Base-by-base conservation (phyloP, 371 early-diverging fungal genomes). In the Rhizomucor miehei region DNA sequence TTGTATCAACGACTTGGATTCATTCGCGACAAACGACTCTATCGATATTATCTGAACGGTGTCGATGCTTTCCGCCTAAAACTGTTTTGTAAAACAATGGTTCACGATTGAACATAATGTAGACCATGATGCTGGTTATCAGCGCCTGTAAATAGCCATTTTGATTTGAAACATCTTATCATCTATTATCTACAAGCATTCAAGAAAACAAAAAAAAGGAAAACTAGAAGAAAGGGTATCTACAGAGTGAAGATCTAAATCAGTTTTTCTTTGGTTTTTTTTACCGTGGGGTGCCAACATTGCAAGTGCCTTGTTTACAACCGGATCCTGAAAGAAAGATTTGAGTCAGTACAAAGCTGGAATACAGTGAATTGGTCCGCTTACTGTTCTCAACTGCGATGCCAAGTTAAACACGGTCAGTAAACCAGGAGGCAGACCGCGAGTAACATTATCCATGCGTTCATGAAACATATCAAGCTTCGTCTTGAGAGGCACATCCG, bases 1-100 rank as follows among this genome's bases (percentile, higher is more conserved):
- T 67, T 98, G 48, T 98, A 98, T 60, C 87, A 92, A 67, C 77
- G 84, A n/a, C 68, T 98, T 41, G 98, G 97, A 3, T 98, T 98
- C 59, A 81, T 97, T 38, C 77, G 90, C 51, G 97, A 95, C 52
- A 98, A 98, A 71, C 69, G 94, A 25, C 72, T 97, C 44, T 79
- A 82, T 63, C 73, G 94, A 36, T 97, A 97, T 63, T 98, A 97
- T 66, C 70, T 97, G 44, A 92, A 92, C 52, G 98, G 98, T 0
- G 84, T 86, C 5, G 98, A 96, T 66, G 98, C 98, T 0, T 95
- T 87, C 67, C 71, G 97, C 47, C 67, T 93, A 10, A 93, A 93
- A 63, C 64, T 92, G 17, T 90, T 85, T 65, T 82, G 82, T 51
- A 79, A 77, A 49, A 73, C 73, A 14, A 78, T 78, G 75, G 64